Percentiles rank a stretch among this genome's conserved stretches.
Conservation (phyloP, 495 filamentous ascomycete species). For the Podospora comata region DNA sequence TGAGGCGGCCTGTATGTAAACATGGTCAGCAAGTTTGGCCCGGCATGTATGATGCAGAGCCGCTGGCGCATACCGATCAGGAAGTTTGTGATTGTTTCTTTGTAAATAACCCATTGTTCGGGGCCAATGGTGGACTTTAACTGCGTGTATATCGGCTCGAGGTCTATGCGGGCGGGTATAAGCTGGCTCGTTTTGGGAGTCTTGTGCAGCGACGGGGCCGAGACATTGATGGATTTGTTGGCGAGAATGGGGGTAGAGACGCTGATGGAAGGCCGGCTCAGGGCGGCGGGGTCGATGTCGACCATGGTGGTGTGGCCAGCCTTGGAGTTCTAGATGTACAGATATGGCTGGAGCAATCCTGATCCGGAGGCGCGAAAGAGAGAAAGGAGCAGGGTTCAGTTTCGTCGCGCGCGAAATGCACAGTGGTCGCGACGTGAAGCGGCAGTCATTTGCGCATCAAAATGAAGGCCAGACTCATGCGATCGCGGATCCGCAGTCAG, state of each 20-base stretch:
- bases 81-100: conserved; percentile 75
- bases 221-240: conserved; percentile 59
- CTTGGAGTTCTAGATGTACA: neutral
- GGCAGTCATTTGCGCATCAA: conserved; percentile 37
- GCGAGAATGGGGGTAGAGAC: conserved; percentile 59
- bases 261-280: conserved; percentile 65
- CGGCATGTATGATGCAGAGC: neutral
- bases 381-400: conserved; percentile 20
- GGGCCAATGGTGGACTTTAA: conserved; percentile 72
- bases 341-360: conserved; percentile 7
- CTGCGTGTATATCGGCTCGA: conserved; percentile 84
- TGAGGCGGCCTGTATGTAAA: conserved; percentile 62
- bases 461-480: conserved; percentile 33
- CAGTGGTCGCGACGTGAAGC: conserved; percentile 44
- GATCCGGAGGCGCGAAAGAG: conserved; percentile 19
- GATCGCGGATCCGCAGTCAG: conserved; percentile 35
- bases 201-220: conserved; percentile 56
- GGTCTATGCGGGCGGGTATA: conserved; percentile 72
- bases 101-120: conserved; percentile 87
- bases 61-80: conserved; percentile 58
- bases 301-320: conserved; percentile 52
- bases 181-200: conserved; percentile 63
- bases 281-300: conserved; percentile 79
- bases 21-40: conserved; percentile 7
- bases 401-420: conserved; percentile 40